Evolutionary conservation across 257 asterid species (phyloP).

Genomic region (Nicotiana tomentosiformis): DNA sequence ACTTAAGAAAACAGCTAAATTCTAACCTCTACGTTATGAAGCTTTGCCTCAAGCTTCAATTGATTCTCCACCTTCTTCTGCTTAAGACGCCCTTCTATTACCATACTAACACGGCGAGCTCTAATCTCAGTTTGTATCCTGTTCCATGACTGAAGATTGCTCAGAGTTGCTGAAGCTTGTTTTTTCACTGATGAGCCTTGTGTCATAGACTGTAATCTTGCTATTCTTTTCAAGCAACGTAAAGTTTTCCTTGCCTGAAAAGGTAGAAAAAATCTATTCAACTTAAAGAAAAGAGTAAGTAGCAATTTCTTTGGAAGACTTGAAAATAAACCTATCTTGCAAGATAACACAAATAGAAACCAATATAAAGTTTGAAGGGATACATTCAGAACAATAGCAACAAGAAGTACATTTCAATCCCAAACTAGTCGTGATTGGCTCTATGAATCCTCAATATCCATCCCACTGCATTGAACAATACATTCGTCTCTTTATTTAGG

Average conservation of each 20-base stretch:
- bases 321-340: neutral
- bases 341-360: too few relatives aligned
- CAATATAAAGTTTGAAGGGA: too few relatives aligned
- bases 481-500: too few relatives aligned
- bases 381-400: too few relatives aligned
- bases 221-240: conserved; percentile 43
- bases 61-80: conserved; percentile 79
- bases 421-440: too few relatives aligned
- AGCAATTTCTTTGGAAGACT: neutral
- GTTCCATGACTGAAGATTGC: conserved; percentile 72
- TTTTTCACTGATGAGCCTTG: conserved; percentile 50
- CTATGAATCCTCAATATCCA: too few relatives aligned
- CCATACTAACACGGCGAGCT: conserved; percentile 74
- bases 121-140: conserved; percentile 63
- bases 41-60: conserved; percentile 76
- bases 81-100: conserved; percentile 58
- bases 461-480: too few relatives aligned
- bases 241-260: conserved; percentile 63
- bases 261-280: conserved; percentile 5
- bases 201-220: conserved; percentile 47
- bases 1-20: neutral
- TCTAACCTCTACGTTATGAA: conserved; percentile 79
- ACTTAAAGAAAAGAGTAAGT: neutral
- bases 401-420: too few relatives aligned
- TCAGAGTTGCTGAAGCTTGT: conserved; percentile 65